These are phyloP conservation scores for Leccinum solheimii DNA, from an alignment of 1,284 basidiomycete genomes.

Conservation along the genomic window DNA sequence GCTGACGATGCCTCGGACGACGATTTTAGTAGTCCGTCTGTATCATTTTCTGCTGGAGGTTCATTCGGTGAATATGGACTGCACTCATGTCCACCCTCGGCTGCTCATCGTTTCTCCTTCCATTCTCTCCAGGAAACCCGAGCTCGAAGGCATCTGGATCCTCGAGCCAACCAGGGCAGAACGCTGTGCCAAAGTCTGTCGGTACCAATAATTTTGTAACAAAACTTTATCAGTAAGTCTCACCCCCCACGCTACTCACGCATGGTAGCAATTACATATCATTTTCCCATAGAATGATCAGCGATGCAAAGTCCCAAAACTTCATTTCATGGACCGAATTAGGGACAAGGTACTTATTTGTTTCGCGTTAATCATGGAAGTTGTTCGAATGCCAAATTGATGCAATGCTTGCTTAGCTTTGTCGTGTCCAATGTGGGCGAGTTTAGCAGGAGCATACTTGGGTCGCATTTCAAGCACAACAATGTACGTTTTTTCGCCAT, in stretches of 20 bases:
- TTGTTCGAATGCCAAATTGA: neutral
- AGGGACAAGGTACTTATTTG: constrained; percentile 54
- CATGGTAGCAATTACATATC: neutral
- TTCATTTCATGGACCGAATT: constrained; percentile 80
- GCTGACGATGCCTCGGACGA: constrained; percentile 33
- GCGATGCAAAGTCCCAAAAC: constrained; percentile 70
- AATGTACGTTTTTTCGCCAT: constrained; percentile 52
- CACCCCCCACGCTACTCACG: constrained; percentile 4
- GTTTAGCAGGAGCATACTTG: constrained; percentile 77
- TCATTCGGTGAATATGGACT: constrained; percentile 7
- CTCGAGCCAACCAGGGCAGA: constrained; percentile 36
- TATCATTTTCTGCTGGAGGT: constrained; percentile 16
- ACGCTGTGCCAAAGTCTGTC: constrained; percentile 61
- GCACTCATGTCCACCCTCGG: neutral
- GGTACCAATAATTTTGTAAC: constrained; percentile 81
- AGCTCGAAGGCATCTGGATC: constrained; percentile 17
- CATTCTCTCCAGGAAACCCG: constrained; percentile 4
- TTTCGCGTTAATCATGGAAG: neutral
- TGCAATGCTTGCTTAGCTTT: constrained; percentile 46
- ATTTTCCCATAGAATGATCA: constrained; percentile 65
- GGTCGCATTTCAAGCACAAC: constrained; percentile 82
- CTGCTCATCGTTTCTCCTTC: neutral
- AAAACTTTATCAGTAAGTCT: constrained; percentile 76
- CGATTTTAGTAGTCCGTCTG: constrained; percentile 25
- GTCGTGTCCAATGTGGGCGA: constrained; percentile 82